Base-by-base conservation (phyloP, 768 basidiomycete species). In the Strobilomyces confusus region DNA sequence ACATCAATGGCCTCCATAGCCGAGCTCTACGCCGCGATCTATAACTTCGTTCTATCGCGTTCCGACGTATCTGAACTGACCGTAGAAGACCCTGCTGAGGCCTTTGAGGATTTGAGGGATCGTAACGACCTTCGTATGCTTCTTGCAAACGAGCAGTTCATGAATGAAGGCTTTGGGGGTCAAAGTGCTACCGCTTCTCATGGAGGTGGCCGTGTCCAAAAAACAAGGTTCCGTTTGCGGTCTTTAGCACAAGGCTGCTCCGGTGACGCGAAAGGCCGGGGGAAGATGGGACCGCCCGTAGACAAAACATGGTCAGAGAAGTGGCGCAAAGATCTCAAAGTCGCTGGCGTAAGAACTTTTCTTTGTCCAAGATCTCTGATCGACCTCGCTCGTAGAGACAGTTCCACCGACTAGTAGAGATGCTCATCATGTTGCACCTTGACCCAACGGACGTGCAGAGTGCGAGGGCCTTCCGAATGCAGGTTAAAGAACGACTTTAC, bases 21-120 rank as follows among this genome's bases (percentile, higher is more conserved):
- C 45, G 84, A 87, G 57, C 81, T 98, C 13, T 98, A 97, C 76
- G 81, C 75, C 42, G 83, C 92, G 1, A 86, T 93, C 49, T 95
- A 95, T 73, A 78, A 84, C 63, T 81, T 90, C 63, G 79, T 89
- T 19, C 68, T 89, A 40, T 73, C 79, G 14, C 80, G 80, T 44
- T 76, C 84, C 2, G 73, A 80, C 46, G 81, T 95, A 36, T 86
- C 89, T n/a, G 95, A 98, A 69, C 73, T 98, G 38, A 97, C 94
- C 1, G 90, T 99, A 20, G 97, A 99, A 72, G 97, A 99, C 68
- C 97, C 97, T 1, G 93, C 93, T 0, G 97, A 99, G 72, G 90
- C 92, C 11, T 98, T 99, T 64, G 95, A 98, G 68, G 97, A 98
- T 68, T 78, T 98, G 40, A 78, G 95, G 32, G 97, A 98, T 72